These are phyloP conservation scores for Phytophthora crassamura DNA, from an alignment of 352 stramenopile genomes.

Conservation along the genomic window DNA sequence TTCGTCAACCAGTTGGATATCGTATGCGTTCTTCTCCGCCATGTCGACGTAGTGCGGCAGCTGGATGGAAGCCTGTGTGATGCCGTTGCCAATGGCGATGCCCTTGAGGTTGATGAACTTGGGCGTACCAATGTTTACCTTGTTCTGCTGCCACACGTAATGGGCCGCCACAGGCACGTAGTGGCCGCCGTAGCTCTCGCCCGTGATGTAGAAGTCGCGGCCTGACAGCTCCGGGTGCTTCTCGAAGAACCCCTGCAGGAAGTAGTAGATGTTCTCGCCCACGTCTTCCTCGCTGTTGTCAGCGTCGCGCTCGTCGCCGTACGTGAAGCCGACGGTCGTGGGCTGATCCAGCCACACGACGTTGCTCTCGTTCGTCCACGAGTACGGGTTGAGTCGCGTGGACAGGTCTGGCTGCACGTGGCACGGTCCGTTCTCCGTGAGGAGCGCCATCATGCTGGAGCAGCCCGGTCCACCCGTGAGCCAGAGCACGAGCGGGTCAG, in stretches of 20 bases:
- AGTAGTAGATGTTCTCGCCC: slow-evolving; percentile 74
- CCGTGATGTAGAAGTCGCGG: slow-evolving; percentile 71
- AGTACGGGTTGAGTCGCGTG: slow-evolving; percentile 59
- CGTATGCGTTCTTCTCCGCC: slow-evolving; percentile 68
- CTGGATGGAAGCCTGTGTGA: slow-evolving; percentile 63
- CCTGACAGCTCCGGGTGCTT: slow-evolving; percentile 64
- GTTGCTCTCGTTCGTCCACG: slow-evolving; percentile 71
- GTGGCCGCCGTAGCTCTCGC: slow-evolving; percentile 76
- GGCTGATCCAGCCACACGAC: slow-evolving; percentile 79
- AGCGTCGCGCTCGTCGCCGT: slow-evolving; percentile 42
- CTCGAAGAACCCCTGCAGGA: slow-evolving; percentile 68
- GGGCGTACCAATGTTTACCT: slow-evolving; percentile 21
- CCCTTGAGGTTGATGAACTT: slow-evolving; percentile 54
- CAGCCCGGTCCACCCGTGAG: slow-evolving; percentile 67
- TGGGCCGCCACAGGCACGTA: slow-evolving; percentile 66
- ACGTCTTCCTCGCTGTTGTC: slow-evolving; percentile 60
- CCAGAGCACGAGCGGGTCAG: slow-evolving; percentile 69
- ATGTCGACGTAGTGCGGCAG: slow-evolving; percentile 50
- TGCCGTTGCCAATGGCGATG: slow-evolving; percentile 58
- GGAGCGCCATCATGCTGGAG: slow-evolving; percentile 66
- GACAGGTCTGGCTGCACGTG: slow-evolving; percentile 54
- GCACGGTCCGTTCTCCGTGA: slow-evolving; percentile 76
- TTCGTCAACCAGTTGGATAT: slow-evolving; percentile 55
- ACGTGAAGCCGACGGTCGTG: slow-evolving; percentile 63
- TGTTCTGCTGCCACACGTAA: slow-evolving; percentile 67